Conservation (phyloP, 495 filamentous ascomycete genomes). For the Penicillium macrosclerotiorum region DNA sequence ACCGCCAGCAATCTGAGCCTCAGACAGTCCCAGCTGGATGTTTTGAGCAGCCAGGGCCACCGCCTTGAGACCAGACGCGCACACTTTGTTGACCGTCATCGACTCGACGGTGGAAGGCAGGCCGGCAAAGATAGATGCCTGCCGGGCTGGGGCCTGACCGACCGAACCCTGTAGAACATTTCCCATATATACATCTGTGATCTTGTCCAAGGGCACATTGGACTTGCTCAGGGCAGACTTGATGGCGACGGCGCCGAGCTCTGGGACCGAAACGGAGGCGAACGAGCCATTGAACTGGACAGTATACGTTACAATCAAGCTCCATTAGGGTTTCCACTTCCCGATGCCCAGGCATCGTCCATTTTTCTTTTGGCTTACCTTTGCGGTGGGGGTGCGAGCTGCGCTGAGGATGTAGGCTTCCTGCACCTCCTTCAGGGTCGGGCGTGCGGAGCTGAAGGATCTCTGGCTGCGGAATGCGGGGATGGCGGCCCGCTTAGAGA, state of each 20-base stretch:
- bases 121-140: slow-evolving; percentile 86
- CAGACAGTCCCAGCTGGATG: slow-evolving; percentile 84
- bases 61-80: slow-evolving; percentile 90
- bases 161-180: slow-evolving; percentile 85
- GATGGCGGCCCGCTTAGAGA: slow-evolving; percentile 29
- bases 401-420: slow-evolving; percentile 91
- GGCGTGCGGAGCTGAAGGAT: slow-evolving; percentile 63
- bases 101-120: slow-evolving; percentile 76
- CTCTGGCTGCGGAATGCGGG: slow-evolving; percentile 53
- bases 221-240: slow-evolving; percentile 84
- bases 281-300: slow-evolving; percentile 89
- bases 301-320: too few species aligned
- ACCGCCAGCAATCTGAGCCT: slow-evolving; percentile 87
- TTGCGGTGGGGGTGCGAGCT: slow-evolving; percentile 81
- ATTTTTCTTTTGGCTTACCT: slow-evolving; percentile 48
- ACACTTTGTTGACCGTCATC: slow-evolving; percentile 95
- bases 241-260: slow-evolving; percentile 85
- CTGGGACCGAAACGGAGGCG: slow-evolving; percentile 73
- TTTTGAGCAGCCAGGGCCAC: slow-evolving; percentile 88
- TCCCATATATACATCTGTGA: slow-evolving; percentile 94
- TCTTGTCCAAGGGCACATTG: slow-evolving; percentile 68
- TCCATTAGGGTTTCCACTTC: too few species aligned
- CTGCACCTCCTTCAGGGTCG: slow-evolving; percentile 64
- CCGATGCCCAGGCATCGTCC: neutral
- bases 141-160: slow-evolving; percentile 88